Conservation (phyloP, 2,329 filamentous ascomycete species). For the Raffaelea albimanens region DNA sequence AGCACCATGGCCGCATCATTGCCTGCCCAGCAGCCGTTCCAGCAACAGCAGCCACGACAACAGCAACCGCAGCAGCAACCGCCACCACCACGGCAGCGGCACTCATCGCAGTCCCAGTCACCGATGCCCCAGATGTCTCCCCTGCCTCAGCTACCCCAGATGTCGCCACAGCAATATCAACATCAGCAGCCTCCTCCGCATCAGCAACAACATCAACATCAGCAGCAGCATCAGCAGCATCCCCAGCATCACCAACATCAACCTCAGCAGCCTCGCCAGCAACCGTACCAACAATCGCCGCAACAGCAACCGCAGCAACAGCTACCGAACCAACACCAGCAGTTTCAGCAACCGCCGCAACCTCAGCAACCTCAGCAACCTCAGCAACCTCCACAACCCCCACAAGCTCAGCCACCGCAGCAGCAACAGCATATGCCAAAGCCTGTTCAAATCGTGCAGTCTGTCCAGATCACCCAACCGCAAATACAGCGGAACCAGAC, state of each 20-base stretch:
- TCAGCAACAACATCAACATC: slow-evolving; percentile 19
- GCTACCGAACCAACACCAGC: slow-evolving; percentile 16
- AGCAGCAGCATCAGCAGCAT: slow-evolving; percentile 15
- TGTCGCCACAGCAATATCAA: slow-evolving; percentile 4
- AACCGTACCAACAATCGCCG: slow-evolving; percentile 11
- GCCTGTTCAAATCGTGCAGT: too few relatives aligned
- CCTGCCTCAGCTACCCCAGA: neutral
- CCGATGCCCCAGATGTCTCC: neutral
- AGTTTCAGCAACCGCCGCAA: slow-evolving; percentile 16
- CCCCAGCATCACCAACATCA: slow-evolving; percentile 15
- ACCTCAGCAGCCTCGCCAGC: slow-evolving; percentile 13
- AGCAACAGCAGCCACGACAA: neutral
- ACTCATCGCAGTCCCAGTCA: slow-evolving; percentile 10
- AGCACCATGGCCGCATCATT: neutral
- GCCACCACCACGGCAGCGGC: slow-evolving; percentile 13
- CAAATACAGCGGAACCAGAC: neutral
- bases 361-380: slow-evolving; percentile 14
- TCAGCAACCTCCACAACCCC: slow-evolving; percentile 7
- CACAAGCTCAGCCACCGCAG: slow-evolving; percentile 12
- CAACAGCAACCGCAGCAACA: slow-evolving; percentile 17
- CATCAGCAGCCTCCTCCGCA: slow-evolving; percentile 13
- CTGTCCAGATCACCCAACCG: neutral
- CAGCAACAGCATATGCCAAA: slow-evolving; percentile 3
- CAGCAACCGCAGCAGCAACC: neutral
- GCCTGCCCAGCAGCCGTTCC: neutral